Evolutionary conservation across 306 rosid species (phyloP).

Genomic region (Lablab purpureus): DNA sequence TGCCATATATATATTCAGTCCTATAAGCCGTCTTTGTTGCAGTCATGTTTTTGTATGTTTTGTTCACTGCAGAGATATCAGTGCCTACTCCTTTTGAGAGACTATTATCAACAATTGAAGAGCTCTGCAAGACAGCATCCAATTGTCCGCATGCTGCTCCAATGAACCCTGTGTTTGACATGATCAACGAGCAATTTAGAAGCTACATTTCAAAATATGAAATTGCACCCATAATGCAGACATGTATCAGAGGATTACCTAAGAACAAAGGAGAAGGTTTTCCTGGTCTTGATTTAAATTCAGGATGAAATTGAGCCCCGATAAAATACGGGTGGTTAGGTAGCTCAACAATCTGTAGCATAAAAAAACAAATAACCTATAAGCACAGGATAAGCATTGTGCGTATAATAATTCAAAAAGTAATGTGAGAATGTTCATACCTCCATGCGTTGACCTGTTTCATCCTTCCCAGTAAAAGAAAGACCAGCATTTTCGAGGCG

Average conservation of each 20-base stretch:
- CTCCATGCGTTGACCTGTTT: constrained; percentile 87
- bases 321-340: constrained; percentile 86
- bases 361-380: constrained; percentile 29
- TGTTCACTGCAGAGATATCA: constrained; percentile 43
- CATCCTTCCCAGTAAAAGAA: constrained; percentile 79
- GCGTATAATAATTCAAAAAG: background rate
- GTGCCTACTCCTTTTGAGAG: constrained; percentile 52
- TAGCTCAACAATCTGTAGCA: constrained; percentile 79
- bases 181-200: constrained; percentile 1
- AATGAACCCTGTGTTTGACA: constrained; percentile 69
- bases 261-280: constrained; percentile 82
- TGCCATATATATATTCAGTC: constrained; percentile 55
- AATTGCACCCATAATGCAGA: background rate
- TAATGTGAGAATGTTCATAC: constrained; percentile 43
- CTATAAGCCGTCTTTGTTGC: constrained; percentile 47
- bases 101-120: constrained; percentile 44
- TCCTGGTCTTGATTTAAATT: constrained; percentile 90
- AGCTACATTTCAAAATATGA: background rate
- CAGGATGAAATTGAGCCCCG: constrained; percentile 96
- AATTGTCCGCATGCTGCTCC: constrained; percentile 82
- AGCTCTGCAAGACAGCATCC: constrained; percentile 58
- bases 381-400: constrained; percentile 1
- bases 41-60: constrained; percentile 54
- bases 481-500: constrained; percentile 77
- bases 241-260: constrained; percentile 58